Conservation (phyloP, 129 eudicot genomes). For the Pulicaria dysenterica region DNA sequence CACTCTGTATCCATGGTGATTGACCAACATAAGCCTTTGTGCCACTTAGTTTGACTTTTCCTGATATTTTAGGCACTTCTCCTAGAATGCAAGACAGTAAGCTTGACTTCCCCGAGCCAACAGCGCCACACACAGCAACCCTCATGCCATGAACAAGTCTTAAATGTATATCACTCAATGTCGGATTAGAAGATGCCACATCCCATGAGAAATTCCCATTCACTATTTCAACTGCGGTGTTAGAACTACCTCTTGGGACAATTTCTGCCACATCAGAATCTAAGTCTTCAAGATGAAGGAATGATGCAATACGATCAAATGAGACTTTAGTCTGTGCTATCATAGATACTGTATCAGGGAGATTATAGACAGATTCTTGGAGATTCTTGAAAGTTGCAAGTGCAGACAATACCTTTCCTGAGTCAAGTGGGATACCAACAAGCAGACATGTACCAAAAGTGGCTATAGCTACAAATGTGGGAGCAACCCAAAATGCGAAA, state of each 20-base stretch:
- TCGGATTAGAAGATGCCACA: conserved; percentile 41
- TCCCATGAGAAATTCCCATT: conserved; percentile 74
- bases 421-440: conserved; percentile 71
- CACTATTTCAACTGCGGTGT: conserved; percentile 56
- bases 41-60: conserved; percentile 61
- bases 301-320: conserved; percentile 71
- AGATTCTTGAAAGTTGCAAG: conserved; percentile 87
- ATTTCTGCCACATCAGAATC: conserved; percentile 52
- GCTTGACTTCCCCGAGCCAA: conserved; percentile 93
- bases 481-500: conserved; percentile 72
- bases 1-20: conserved; percentile 93
- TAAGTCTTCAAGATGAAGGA: conserved; percentile 67
- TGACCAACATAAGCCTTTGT: conserved; percentile 84
- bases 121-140: conserved; percentile 80
- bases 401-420: conserved; percentile 80
- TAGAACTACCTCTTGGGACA: conserved; percentile 42
- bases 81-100: conserved; percentile 73
- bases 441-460: conserved; percentile 75
- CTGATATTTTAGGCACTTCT: conserved; percentile 68
- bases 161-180: conserved; percentile 57
- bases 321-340: conserved; percentile 81
- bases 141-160: conserved; percentile 59
- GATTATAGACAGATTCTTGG: conserved; percentile 64
- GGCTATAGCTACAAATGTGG: conserved; percentile 68
- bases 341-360: conserved; percentile 70